A percentile compares a stretch with the other conserved stretches of the same genome.
These are phyloP conservation scores for Bathelium albidoporum DNA, from an alignment of 495 filamentous ascomycete genomes.

Conservation along the genomic window DNA sequence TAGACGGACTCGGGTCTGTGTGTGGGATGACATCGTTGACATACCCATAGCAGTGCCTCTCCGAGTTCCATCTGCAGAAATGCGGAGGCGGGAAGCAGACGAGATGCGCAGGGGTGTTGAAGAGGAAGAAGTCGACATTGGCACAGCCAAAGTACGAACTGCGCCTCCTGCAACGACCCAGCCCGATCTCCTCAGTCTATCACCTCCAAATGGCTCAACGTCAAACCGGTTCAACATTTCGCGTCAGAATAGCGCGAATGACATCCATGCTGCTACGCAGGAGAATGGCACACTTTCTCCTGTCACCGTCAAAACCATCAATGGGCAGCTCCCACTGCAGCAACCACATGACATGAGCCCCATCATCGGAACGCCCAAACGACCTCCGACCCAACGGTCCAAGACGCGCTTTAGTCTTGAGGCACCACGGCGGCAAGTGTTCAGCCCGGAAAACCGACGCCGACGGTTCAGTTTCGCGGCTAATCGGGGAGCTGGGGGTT, in stretches of 20 bases:
- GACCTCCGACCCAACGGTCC: constrained; percentile 10
- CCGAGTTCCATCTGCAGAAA: constrained; percentile 63
- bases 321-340: neutral
- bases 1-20: constrained; percentile 77
- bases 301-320: constrained; percentile 15
- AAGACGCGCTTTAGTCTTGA: constrained; percentile 32
- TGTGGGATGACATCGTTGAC: constrained; percentile 97
- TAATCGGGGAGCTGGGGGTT: neutral
- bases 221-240: constrained; percentile 78
- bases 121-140: constrained; percentile 89
- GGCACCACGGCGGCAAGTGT: constrained; percentile 20
- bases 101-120: constrained; percentile 36
- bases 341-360: neutral
- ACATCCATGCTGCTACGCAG: constrained; percentile 32
- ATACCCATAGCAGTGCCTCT: constrained; percentile 89
- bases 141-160: constrained; percentile 54
- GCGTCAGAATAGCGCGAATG: constrained; percentile 41
- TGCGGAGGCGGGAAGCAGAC: constrained; percentile 50
- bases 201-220: constrained; percentile 57
- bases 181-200: constrained; percentile 65
- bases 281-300: constrained; percentile 30
- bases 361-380: neutral
- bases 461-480: constrained; percentile 24
- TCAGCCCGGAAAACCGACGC: constrained; percentile 13
- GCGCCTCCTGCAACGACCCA: constrained; percentile 34